Evolutionary conservation across 768 basidiomycete species (phyloP).

Genomic region (Hebeloma cylindrosporum): DNA sequence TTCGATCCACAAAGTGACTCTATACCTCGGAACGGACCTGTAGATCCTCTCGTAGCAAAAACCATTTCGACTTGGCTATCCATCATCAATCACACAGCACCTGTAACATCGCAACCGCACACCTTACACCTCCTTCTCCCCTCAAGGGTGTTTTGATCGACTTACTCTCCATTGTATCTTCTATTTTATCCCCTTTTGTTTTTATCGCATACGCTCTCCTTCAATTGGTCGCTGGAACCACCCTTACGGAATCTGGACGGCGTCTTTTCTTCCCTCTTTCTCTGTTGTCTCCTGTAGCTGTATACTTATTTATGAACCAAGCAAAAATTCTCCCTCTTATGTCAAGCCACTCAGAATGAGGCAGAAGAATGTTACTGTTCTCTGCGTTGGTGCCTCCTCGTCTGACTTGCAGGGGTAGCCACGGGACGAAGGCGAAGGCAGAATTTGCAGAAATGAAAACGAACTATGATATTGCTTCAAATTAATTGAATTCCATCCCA

Average conservation of each 20-base stretch:
- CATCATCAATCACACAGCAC: constrained; percentile 15
- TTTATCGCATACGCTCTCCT: constrained; percentile 13
- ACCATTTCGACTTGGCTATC: constrained; percentile 17
- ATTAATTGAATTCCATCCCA: no score
- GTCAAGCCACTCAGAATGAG: no score
- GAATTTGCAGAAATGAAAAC: no score
- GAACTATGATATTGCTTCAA: no score
- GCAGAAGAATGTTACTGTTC: constrained; percentile 10
- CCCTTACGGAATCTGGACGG: constrained; percentile 14
- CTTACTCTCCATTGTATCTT: constrained; percentile 11
- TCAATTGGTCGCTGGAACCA: constrained; percentile 14
- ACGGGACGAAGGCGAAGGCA: no score
- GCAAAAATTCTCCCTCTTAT: no score
- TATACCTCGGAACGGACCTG: constrained; percentile 22
- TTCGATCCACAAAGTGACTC: constrained; percentile 5
- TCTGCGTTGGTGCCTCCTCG: no score
- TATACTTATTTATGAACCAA: constrained; percentile 23
- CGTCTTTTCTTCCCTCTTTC: constrained; percentile 13
- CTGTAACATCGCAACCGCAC: constrained; percentile 22
- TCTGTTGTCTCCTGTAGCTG: constrained; percentile 16
- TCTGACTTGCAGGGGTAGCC: not conserved
- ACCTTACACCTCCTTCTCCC: constrained; percentile 2
- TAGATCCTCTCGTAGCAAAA: constrained; percentile 14
- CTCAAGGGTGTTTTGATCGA: constrained; percentile 2
- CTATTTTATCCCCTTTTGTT: constrained; percentile 15